A percentile compares a stretch with the other conserved stretches of the same genome.
phyloP scores from a whole-genome alignment of 1,139 yeast species.

The Yamadazyma kanchanaburiensis region DNA sequence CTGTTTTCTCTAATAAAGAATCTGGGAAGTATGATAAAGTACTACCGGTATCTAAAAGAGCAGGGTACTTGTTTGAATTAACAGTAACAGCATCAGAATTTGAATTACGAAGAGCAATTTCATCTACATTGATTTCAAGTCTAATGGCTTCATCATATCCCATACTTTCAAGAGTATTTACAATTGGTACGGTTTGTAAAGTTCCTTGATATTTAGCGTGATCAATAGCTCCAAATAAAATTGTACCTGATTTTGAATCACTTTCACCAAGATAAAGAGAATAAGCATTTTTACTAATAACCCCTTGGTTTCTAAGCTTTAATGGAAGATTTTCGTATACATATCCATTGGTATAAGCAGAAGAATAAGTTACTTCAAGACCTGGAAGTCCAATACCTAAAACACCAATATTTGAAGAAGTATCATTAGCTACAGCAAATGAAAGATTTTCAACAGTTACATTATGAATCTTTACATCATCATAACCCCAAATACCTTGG shows the following conservation, averaged over 20 bases:
- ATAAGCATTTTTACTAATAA: slow-evolving; percentile 49
- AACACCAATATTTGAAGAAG: slow-evolving; percentile 42
- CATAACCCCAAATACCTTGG: slow-evolving; percentile 55
- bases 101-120: slow-evolving; percentile 14
- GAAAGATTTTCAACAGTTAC: slow-evolving; percentile 34
- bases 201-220: slow-evolving; percentile 46
- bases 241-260: slow-evolving; percentile 31
- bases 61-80: slow-evolving; percentile 20
- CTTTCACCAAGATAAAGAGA: slow-evolving; percentile 46
- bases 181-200: slow-evolving; percentile 30
- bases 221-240: slow-evolving; percentile 61
- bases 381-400: slow-evolving; percentile 39
- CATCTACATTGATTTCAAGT: slow-evolving; percentile 23
- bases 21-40: slow-evolving; percentile 36
- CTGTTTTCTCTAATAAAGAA: slow-evolving; percentile 23
- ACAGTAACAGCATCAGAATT: slow-evolving; percentile 9
- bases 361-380: slow-evolving; percentile 17
- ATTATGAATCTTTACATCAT: slow-evolving; percentile 37
- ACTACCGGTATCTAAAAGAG: slow-evolving; percentile 42
- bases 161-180: slow-evolving; percentile 16
- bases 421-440: slow-evolving; percentile 46
- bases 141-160: slow-evolving; percentile 23
- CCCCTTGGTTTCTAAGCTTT: slow-evolving; percentile 34
- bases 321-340: slow-evolving; percentile 30
- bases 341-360: slow-evolving; percentile 8